Conservation (phyloP, 805 yeast species). For the Scheffersomyces amazonensis region DNA sequence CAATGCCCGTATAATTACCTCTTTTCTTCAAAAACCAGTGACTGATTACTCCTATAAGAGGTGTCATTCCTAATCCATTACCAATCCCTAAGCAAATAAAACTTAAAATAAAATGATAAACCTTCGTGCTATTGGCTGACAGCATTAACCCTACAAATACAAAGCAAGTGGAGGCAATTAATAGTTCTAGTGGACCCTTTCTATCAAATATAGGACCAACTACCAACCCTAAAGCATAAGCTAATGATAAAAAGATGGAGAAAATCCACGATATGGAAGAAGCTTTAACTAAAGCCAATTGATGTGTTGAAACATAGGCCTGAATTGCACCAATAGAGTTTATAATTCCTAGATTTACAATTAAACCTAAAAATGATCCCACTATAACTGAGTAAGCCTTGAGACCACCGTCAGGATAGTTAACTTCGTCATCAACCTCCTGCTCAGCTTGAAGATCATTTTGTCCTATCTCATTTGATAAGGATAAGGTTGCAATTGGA, state of each 20-base stretch:
- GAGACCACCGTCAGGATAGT: conserved; percentile 61
- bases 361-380: conserved; percentile 57
- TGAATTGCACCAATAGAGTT: conserved; percentile 64
- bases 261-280: conserved; percentile 64
- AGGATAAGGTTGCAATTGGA: no score
- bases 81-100: conserved; percentile 59
- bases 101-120: conserved; percentile 61
- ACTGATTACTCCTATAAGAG: conserved; percentile 57
- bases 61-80: conserved; percentile 57
- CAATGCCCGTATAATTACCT: conserved; percentile 56
- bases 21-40: conserved; percentile 63
- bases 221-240: conserved; percentile 47
- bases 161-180: conserved; percentile 40
- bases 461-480: neutral
- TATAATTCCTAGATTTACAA: conserved; percentile 52
- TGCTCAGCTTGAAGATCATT: no score
- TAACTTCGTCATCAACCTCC: neutral
- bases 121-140: conserved; percentile 47
- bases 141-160: conserved; percentile 52
- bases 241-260: conserved; percentile 50
- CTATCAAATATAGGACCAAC: conserved; percentile 64
- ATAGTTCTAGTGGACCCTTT: conserved; percentile 49
- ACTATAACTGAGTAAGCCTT: conserved; percentile 54
- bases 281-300: conserved; percentile 42
- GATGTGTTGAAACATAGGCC: conserved; percentile 55